Evolutionary conservation across 176 grass and related monocot species (phyloP), one percentile per base, ranked within the genome.

Genomic region (Carex myosuroides): DNA sequence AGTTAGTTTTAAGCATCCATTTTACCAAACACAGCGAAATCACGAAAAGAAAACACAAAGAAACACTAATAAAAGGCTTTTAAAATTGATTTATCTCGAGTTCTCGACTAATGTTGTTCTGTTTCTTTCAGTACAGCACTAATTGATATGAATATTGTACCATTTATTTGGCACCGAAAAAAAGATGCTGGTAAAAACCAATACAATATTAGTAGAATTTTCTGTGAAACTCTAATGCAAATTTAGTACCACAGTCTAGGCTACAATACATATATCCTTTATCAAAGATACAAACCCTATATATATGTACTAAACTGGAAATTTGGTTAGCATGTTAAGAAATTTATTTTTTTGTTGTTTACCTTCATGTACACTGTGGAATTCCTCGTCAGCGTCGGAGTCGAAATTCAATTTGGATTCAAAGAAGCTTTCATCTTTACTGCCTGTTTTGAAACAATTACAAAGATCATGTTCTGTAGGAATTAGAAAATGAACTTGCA

Each of bases 281-380:
- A 55, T 14, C 22, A 56, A 33, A 56, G 48, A 17, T 55, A 18
- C 13, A 8, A 77, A 17, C 13, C 9, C 21, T 39, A 6, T 30
- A 14, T 32, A 54, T 55, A 16, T 11, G 30, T 32, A 52, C 21
- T 14, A 5, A 77, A 77, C 46, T 17, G 20, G 8, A 50, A 22
- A 46, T 73, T 73, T 48, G 70, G 39, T 42, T 44, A 44, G 0
- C 8, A 70, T 70, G 14, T 70, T 70, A 70, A 6, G 26, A 11
- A 12, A 39, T 69, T 16, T 37, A 37, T 65, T 68, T 20, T 20
- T 21, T 53, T 20, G 56, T 3, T 37, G 48, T 30, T 84, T 91
- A 97, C 95, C 95, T 94, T 90, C 95, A 32, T 85, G 87, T n/a
- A 93, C 86, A 59, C 95, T 94, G 80, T 90, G 72, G 68, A 94